These are phyloP conservation scores for Funneliformis mosseae DNA, from an alignment of 192 early-diverging fungal genomes.

Conservation along the genomic window DNA sequence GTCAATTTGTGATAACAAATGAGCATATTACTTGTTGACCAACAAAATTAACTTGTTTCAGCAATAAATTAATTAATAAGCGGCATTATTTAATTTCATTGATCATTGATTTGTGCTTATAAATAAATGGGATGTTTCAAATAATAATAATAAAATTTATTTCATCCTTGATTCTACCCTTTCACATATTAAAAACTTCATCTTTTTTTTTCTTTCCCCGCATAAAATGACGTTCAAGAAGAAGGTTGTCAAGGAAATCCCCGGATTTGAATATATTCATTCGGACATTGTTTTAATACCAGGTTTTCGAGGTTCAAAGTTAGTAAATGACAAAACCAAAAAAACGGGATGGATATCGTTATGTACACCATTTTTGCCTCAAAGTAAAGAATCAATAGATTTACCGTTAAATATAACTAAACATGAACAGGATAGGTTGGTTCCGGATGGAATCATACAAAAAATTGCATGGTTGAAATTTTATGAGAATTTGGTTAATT, in stretches of 20 bases:
- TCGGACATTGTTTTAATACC: constrained; percentile 20
- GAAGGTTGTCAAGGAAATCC: neutral
- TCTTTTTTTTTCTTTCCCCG: neutral
- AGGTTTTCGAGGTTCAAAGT: constrained; percentile 20
- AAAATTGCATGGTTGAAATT: constrained; percentile 1
- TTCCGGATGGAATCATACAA: neutral
- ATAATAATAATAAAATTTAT: no score
- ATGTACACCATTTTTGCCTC: constrained; percentile 1
- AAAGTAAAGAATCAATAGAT: constrained; percentile 25
- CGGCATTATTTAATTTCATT: no score
- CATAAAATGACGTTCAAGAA: neutral
- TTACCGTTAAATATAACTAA: constrained; percentile 13
- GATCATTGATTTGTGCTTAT: no score
- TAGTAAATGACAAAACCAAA: constrained; percentile 3
- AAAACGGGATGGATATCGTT: neutral
- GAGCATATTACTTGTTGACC: no score
- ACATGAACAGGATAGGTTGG: constrained; percentile 12
- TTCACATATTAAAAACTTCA: no score
- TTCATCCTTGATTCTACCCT: neutral
- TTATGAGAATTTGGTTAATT: constrained; percentile 9
- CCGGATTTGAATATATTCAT: constrained; percentile 12
- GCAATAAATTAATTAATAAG: no score
- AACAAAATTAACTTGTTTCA: no score
- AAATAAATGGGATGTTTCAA: no score
- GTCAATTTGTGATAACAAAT: no score